phyloP scores from a whole-genome alignment of 371 early-diverging fungal species.

The Cokeromyces recurvatus region DNA sequence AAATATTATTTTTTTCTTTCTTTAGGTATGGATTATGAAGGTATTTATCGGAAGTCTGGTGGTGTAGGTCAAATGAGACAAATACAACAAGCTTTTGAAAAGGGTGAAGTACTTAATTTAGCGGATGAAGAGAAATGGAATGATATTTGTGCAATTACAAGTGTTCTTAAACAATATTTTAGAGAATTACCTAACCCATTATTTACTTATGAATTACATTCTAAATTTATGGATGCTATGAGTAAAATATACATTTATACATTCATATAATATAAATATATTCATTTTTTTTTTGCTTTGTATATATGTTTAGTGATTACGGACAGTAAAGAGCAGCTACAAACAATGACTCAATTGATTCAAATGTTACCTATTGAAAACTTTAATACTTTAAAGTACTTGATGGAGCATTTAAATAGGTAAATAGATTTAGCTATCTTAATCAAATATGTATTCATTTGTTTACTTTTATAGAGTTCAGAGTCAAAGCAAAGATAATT shows the following conservation, averaged over 20 bases:
- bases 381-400: conserved; percentile 37
- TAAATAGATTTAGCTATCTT: conserved; percentile 3
- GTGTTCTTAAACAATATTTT: conserved; percentile 91
- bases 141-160: conserved; percentile 75
- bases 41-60: conserved; percentile 90
- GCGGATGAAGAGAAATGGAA: conserved; percentile 47
- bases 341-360: conserved; percentile 17
- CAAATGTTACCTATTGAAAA: conserved; percentile 37
- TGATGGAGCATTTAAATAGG: conserved; percentile 36
- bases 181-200: conserved; percentile 89
- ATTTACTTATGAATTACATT: conserved; percentile 74
- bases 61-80: conserved; percentile 72
- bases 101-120: conserved; percentile 41
- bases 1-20: not conserved
- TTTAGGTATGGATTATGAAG: conserved; percentile 54
- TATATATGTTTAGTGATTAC: conserved; percentile 18
- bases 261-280: not conserved
- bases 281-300: not conserved
- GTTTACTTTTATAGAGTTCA: conserved; percentile 56
- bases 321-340: conserved; percentile 13
- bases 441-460: too few relatives aligned
- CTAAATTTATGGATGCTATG: conserved; percentile 67
- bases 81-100: conserved; percentile 52
- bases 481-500: conserved; percentile 54
- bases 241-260: too few relatives aligned